Base-by-base conservation (phyloP, 1,139 yeast species). In the Kluyveromyces marxianus region DNA sequence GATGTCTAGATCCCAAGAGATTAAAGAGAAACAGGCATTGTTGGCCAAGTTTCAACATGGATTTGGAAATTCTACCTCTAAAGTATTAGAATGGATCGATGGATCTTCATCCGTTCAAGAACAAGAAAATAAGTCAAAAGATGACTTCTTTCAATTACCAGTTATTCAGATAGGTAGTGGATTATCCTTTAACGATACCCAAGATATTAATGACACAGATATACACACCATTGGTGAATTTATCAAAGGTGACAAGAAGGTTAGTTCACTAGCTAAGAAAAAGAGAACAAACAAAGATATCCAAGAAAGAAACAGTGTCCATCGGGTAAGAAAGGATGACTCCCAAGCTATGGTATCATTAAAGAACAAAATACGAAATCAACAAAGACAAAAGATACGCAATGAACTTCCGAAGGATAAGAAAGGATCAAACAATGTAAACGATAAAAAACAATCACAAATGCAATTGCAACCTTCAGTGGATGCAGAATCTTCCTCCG, bases 1-100 rank as follows among this genome's bases (percentile, higher is more conserved):
- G n/a, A 60, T 61, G 67, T 60, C 66, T 14, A 56, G 62, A 48
- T 71, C 73, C 10, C 58, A 56, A 42, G 66, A 65, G 48, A 65
- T 69, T 14, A 67, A 66, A 48, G 71, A 68, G 42, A 65, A 61
- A 45, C 55, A 69, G 24, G 68, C 59, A 34, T 50, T 68, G 25
- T 69, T 66, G 38, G 64, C 67, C 7, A 62, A 62, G 41, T 51
- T 69, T 30, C 65, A 62, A 40, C 54, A 58, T 4, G 51, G 66
- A 5, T 59, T 62, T 39, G 52, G 45, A 24, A 55, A 50, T 36
- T 52, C 54, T 25, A 53, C 55, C 5, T 46, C 55, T 25, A 57
- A 55, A 41, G 67, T 62, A 1, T 42, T 53, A 33, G 46, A 53
- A 29, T 62, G 67, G 67, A 43, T 62, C 14, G 47, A 41, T 5